A percentile compares a stretch with the other conserved stretches of the same genome.
Evolutionary conservation across 176 grass and related monocot genomes (phyloP).

Genomic region (Aegilops tauschii): DNA sequence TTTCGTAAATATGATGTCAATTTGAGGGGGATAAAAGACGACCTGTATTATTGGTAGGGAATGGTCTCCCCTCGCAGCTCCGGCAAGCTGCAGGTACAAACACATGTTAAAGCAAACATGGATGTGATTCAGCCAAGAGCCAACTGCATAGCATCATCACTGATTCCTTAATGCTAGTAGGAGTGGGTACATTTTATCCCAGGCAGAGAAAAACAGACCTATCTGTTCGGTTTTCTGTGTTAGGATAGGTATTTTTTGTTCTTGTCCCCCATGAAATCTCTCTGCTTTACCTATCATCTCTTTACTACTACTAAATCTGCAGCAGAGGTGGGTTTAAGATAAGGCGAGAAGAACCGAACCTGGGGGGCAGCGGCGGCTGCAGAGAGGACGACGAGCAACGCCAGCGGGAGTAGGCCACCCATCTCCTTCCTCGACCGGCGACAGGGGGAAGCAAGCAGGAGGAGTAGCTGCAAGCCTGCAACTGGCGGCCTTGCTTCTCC

Average conservation of each 20-base stretch:
- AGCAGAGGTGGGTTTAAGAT: too few species aligned
- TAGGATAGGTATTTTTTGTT: too few species aligned
- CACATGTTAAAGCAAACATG: not conserved
- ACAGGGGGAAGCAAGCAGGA: not conserved
- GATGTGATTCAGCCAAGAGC: not conserved
- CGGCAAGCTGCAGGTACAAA: constrained; percentile 1
- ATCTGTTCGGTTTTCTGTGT: too few species aligned
- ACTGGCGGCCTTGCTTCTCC: too few species aligned
- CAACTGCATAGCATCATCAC: too few species aligned
- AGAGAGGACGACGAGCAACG: not conserved
- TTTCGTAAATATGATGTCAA: not conserved
- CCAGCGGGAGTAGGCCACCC: not conserved
- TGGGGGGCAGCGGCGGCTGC: not conserved
- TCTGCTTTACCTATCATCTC: too few species aligned
- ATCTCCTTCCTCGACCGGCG: not conserved
- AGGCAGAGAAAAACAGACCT: too few species aligned
- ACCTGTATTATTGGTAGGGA: constrained; percentile 34
- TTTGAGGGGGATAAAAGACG: not conserved
- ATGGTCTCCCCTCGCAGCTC: constrained; percentile 15
- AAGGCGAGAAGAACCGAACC: not conserved
- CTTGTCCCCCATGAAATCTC: too few species aligned
- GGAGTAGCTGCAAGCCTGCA: not conserved
- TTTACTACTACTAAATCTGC: too few species aligned
- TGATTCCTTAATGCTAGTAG: not conserved
- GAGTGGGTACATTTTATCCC: too few species aligned